Base-by-base conservation (phyloP, 148 eudicot species). In the Dysphania ambrosioides region DNA sequence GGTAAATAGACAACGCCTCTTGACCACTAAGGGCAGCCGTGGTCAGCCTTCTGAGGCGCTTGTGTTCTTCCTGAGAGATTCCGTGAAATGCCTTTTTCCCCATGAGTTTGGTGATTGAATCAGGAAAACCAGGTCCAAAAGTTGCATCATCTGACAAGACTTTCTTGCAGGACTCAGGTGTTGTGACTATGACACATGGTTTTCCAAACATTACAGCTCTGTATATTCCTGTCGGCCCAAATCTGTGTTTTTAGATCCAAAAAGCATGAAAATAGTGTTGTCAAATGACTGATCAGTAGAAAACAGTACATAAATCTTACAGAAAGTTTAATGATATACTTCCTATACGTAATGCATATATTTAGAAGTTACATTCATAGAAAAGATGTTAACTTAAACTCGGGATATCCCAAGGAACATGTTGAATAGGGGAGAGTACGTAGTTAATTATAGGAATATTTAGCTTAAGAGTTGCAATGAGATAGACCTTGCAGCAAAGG, bases 111-210 rank as follows among this genome's bases (percentile, higher is more conserved):
- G 78, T 79, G 61, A 75, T 84, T 23, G 87, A 84, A 44, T 73
- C 77, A n/a, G 85, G 87, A 7, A 68, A 84, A 29, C 83, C 85
- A 24, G 82, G 87, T 2, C 81, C 79, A 34, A 84, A 84, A 18
- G 76, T 80, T 23, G 65, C 31, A 41, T 82, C 85, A 40, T 84
- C 85, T 31, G 79, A 79, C 26, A 79, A 49, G 4, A 80, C 83
- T 58, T 74, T 75, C 74, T 77, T 79, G 82, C 82, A 78, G 23
- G 72, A 58, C 63, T 84, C 85, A 3, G 85, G 74, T 68, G 79
- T 75, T 36, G 87, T 84, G 13, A 84, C 80, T 44, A 84, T 81
- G 9, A 84, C 82, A 73, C 87, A 75, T 11, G 87, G 84, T n/a
- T 76, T 81, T 2, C 83, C 78, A 44, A 83, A 80, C 79, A 77